Base-by-base conservation (phyloP, 805 yeast species). In the Saccharomycopsis fermentans region DNA sequence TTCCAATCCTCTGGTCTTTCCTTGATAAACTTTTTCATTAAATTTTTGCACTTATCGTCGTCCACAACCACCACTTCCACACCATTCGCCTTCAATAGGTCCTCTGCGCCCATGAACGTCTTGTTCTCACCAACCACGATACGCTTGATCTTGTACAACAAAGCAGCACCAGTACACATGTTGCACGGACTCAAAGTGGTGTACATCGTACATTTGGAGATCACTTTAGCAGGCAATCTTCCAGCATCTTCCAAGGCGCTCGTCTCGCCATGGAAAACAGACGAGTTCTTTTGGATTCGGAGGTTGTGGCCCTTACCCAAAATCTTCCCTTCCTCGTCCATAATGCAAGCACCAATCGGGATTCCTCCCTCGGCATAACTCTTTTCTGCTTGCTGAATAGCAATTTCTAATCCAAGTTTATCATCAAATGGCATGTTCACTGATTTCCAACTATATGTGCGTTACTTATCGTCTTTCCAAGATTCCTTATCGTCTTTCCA, bases 161-260 rank as follows among this genome's bases (percentile, higher is more conserved):
- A 67, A 63, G 92, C 87, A 5, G 97, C 96, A 21, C 98, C 98
- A 4, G 94, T 81, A 70, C 98, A 92, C 97, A 92, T 92, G 64
- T 84, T 79, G 70, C 98, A 92, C 2, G 98, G 97, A 6, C 96
- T 87, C 64, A 92, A 74, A 0, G 97, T 87, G 34, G 97, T 90
- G 73, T 90, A 92, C 80, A 90, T 80, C 56, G 98, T 94, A 65
- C 96, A 86, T 62, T 84, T 79, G 67, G 86, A 87, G 74, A 92
- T 92, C 17, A 80, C 81, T 24, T 77, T 76, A 4, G 91, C 97
- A 24, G 84, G 83, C 59, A 94, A 75, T 67, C 98, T 80, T 6
- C 98, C 98, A 21, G 96, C 95, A 63, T 87, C 84, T 67, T 90
- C 97, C 60, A 94, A 76, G 8, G 96, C 83, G 11, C 91, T 80